phyloP scores from a whole-genome alignment of 1,284 basidiomycete species.

The Leccinum fallax region DNA sequence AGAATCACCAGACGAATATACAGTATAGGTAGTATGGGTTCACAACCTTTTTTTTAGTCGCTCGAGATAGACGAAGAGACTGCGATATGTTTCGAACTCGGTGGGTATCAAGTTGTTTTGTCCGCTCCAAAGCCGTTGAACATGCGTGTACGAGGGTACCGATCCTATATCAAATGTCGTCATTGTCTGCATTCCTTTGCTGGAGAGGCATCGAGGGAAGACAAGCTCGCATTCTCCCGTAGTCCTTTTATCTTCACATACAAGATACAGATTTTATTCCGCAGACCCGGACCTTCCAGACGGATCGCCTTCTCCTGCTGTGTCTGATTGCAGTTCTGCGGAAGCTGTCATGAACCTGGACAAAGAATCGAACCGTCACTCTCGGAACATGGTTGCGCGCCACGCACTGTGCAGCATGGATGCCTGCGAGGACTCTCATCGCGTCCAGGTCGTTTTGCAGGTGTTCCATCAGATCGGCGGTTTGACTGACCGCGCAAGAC shows the following conservation, averaged over 20 bases:
- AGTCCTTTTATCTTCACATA: not conserved
- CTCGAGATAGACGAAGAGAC: too few species aligned
- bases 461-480: conserved; percentile 70
- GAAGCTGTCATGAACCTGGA: conserved; percentile 67
- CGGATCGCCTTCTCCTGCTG: conserved; percentile 36
- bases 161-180: too few species aligned
- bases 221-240: too few species aligned
- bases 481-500: conserved; percentile 61
- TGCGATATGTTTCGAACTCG: too few species aligned
- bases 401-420: conserved; percentile 71
- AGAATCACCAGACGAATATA: too few species aligned
- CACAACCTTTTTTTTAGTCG: too few species aligned
- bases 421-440: conserved; percentile 69
- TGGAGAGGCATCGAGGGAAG: too few species aligned
- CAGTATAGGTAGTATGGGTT: too few species aligned
- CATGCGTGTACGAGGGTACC: too few species aligned
- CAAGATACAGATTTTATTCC: conserved; percentile 6
- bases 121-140: too few species aligned
- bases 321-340: conserved; percentile 52
- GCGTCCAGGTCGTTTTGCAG: conserved; percentile 70
- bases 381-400: not conserved
- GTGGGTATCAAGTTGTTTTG: too few species aligned
- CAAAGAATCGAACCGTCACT: conserved; percentile 4
- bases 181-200: too few species aligned
- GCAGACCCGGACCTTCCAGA: conserved; percentile 5